phyloP scores from a whole-genome alignment of 306 rosid species.

The Dalbergia cultrata region DNA sequence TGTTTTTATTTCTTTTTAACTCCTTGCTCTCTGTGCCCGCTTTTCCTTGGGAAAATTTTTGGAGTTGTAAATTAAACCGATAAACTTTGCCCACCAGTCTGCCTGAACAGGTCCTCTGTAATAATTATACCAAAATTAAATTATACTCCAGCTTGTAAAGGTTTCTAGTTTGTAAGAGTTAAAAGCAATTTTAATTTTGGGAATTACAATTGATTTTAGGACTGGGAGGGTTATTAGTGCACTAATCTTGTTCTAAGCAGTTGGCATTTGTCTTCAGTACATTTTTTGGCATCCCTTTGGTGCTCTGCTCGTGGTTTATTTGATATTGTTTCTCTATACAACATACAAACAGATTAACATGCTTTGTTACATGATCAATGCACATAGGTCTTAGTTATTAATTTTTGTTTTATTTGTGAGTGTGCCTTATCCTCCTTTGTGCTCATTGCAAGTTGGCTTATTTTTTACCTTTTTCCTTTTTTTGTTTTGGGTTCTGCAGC shows the following conservation, averaged over 20 bases:
- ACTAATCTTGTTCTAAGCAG: slow-evolving; percentile 29
- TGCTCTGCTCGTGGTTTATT: not conserved
- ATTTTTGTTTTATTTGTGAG: not conserved
- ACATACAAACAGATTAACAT: not conserved
- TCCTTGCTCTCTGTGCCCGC: not conserved
- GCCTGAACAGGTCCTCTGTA: not conserved
- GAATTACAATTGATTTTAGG: not conserved
- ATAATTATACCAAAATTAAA: slow-evolving; percentile 2
- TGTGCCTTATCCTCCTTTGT: not conserved
- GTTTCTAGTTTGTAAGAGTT: not conserved
- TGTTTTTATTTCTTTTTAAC: slow-evolving; percentile 1
- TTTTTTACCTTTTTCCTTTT: slow-evolving; percentile 2
- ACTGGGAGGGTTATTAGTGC: slow-evolving; percentile 6
- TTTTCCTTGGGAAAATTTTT: not conserved
- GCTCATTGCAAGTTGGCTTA: not conserved
- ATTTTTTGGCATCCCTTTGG: not conserved
- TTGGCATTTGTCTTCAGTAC: slow-evolving; percentile 7
- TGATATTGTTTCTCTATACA: not conserved
- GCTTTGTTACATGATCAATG: not conserved
- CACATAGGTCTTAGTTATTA: not conserved
- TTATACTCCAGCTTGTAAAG: slow-evolving; percentile 20
- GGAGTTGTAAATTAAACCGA: not conserved
- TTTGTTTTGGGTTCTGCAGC: slow-evolving; percentile 61
- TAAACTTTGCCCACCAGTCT: slow-evolving; percentile 23
- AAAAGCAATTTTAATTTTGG: not conserved